These are phyloP conservation scores for Hura crepitans DNA, from an alignment of 441 rosid species.

Conservation along the genomic window DNA sequence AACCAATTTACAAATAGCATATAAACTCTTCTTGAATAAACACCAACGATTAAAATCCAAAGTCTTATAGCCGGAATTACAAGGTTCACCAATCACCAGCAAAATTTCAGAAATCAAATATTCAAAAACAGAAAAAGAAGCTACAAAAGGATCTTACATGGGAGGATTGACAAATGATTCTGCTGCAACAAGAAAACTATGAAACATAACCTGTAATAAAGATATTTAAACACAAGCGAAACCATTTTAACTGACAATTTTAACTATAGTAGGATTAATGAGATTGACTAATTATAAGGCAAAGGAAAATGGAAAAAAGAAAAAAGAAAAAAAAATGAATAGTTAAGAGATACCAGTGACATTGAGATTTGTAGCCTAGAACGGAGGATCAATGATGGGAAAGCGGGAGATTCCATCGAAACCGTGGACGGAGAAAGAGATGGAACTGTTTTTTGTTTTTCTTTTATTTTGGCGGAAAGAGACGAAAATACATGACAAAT, in stretches of 20 bases:
- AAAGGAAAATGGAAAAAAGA: no score
- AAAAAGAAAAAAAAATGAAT: not conserved
- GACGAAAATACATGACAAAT: no score
- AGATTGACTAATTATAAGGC: no score
- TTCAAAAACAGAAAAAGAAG: not conserved
- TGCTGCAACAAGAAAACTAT: not conserved
- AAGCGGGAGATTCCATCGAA: not conserved
- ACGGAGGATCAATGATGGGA: not conserved
- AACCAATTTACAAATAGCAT: not conserved
- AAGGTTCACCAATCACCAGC: not conserved
- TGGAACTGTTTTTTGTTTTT: no score
- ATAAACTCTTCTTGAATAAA: not conserved
- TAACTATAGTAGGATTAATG: no score
- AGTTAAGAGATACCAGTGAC: not conserved
- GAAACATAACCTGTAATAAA: not conserved
- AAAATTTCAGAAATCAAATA: not conserved
- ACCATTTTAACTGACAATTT: not conserved
- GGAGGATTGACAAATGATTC: conserved; percentile 5
- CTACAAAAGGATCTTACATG: not conserved
- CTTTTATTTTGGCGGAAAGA: no score
- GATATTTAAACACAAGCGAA: not conserved
- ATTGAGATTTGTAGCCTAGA: not conserved
- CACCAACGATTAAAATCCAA: not conserved
- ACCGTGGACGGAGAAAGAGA: not conserved
- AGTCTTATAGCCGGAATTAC: not conserved